These are phyloP conservation scores for Erigeron philadelphicus DNA, from an alignment of 140 eudicot genomes.

Conservation along the genomic window DNA sequence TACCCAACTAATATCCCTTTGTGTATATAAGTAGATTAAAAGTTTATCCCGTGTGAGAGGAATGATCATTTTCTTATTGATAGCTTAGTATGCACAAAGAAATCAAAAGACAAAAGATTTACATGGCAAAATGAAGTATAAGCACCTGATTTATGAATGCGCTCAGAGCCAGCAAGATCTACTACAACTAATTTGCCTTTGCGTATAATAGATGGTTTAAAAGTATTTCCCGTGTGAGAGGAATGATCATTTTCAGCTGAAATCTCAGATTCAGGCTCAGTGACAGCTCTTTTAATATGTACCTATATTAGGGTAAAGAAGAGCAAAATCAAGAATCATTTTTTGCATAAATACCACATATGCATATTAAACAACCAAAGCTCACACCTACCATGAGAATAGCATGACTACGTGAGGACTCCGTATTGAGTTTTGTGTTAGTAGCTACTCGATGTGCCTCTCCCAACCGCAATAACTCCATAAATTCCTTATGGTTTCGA, in stretches of 20 bases:
- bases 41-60: constrained; percentile 41
- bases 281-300: constrained; percentile 73
- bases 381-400: constrained; percentile 65
- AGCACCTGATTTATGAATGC: constrained; percentile 92
- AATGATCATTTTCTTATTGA: constrained; percentile 38
- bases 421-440: constrained; percentile 92
- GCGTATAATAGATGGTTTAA: constrained; percentile 71
- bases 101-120: background rate
- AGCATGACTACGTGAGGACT: constrained; percentile 99
- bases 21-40: constrained; percentile 68
- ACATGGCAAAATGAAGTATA: background rate
- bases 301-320: constrained; percentile 41
- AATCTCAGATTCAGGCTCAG: constrained; percentile 53
- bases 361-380: background rate
- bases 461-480: constrained; percentile 82
- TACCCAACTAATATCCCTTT: constrained; percentile 88
- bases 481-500: constrained; percentile 65
- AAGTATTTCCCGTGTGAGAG: constrained; percentile 43
- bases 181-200: constrained; percentile 93
- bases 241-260: constrained; percentile 50
- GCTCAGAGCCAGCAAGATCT: constrained; percentile 99
- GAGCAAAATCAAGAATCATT: background rate
- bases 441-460: constrained; percentile 96
- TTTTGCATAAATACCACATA: background rate
- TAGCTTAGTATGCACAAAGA: background rate